Evolutionary conservation across 2,329 filamentous ascomycete species (phyloP), one percentile per base, ranked within the genome.

Genomic region (Lasiodiplodia sp.): DNA sequence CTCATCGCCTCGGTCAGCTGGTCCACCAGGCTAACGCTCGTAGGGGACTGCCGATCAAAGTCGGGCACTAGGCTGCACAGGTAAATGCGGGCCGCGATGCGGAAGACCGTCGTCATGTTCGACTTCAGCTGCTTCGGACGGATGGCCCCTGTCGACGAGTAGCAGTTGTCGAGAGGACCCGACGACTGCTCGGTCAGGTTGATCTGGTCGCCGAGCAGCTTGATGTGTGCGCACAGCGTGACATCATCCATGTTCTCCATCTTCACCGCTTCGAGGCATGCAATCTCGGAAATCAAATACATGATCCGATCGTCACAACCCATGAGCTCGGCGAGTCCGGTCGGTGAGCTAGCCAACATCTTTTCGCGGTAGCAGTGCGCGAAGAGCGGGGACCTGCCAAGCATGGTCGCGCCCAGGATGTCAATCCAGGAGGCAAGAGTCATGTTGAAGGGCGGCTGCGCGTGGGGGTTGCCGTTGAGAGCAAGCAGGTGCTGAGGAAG

Each of bases 281-380:
- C 93, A 75, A 98, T 97, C 82, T 99, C 96, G 2, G 94, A 97
- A 78, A 99, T 97, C 75, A 98, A 86, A 80, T 97, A 98, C 94
- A 99, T 97, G 81, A 98, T 92, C 25, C 90, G 89, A 81, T 99
- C 96, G 72, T 98, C 95, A 80, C 96, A 98, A 73, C 96, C 96
- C 94, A 98, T 98, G 64, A 98, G 87, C 83, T 97, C 94, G 66
- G 91, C 90, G 47, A 99, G 87, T 12, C 96, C 96, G 11, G 92
- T 92, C 2, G 83, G 82, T 6, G 85, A 82, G 28, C 84, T 82
- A 60, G 80, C 83, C 64, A 97, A 87, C 79, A 97, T 93, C 86
- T 97, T 97, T 79, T 96, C 91, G 62, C 96, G 91, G 82, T 98
- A 99, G n/a, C 92, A 93, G 82, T 97, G 92, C 4, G 96, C 94